Base-by-base conservation (phyloP, 352 stramenopile species). In the Globisporangium spiculum region DNA sequence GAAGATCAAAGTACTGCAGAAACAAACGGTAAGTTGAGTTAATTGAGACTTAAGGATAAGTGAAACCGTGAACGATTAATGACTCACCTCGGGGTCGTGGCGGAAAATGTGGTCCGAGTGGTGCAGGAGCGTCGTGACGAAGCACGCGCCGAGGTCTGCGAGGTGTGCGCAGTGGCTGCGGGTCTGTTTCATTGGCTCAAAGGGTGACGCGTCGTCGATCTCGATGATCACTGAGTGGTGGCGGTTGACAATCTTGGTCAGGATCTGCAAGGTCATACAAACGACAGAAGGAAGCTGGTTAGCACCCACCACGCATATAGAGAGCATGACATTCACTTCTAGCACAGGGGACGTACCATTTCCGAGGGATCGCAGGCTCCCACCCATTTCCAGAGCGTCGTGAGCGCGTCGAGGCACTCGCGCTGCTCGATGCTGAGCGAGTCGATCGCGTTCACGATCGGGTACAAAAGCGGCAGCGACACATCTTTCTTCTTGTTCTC, bases 21-120 rank as follows among this genome's bases (percentile, higher is more conserved):
- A 30, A 53, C 30, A 50, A 8, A 7, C 5, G 36, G 18, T n/a
- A 22, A 32, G 16, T 34, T 10, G 10, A 52, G 9, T 36, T 32
- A 60, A 52, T 9, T n/a, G 4, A 50, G 14, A 52, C 6, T 30
- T 30, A 22, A 56, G 22, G n/a, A 9, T 18, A 24, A 32, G 12
- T 34, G 44, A 52, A 18, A 52, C 18, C 26, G 2, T 57, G 10
- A 30, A 36, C 24, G 4, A 20, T 16, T 5, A 69, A 50, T 38
- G 10, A 24, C 67, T 41, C 72, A 89, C 80, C 65, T 79, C 77
- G 0, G 79, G 64, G 27, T 90, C 83, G 38, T 81, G 81, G 57
- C 81, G 84, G 56, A 92, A 92, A 65, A 92, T 86, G 72, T 92
- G 84, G 54, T 90, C 77, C 6, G 81, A 78, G 69, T 92, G 82